Percentiles rank a stretch among this genome's conserved stretches.
Conservation (phyloP, 1,284 basidiomycete genomes). For the Pseudozyma pruni region DNA sequence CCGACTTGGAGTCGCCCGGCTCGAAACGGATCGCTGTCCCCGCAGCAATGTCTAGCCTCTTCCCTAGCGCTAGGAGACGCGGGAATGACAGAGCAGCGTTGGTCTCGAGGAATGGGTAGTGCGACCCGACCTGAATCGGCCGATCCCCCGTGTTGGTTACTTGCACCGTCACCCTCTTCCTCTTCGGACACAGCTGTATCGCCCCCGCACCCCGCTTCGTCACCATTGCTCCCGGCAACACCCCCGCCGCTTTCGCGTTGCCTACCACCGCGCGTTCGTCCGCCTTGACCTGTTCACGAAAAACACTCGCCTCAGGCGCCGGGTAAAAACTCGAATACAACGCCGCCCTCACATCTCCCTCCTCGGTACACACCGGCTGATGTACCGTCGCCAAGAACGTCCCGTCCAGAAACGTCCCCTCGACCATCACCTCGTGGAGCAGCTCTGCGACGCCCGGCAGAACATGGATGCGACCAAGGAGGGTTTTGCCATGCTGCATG, state of each 20-base stretch:
- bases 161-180: constrained; percentile 77
- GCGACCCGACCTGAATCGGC: constrained; percentile 78
- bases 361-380: constrained; percentile 81
- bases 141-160: constrained; percentile 94
- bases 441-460: constrained; percentile 73
- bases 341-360: constrained; percentile 81
- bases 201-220: constrained; percentile 61
- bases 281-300: constrained; percentile 7
- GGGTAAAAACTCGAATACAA: constrained; percentile 94
- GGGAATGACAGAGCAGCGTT: constrained; percentile 87
- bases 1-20: constrained; percentile 87
- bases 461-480: constrained; percentile 92
- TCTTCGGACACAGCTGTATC: constrained; percentile 80
- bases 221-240: constrained; percentile 55
- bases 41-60: constrained; percentile 88
- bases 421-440: constrained; percentile 67
- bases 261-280: constrained; percentile 1
- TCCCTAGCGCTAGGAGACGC: constrained; percentile 81
- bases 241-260: constrained; percentile 10
- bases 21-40: constrained; percentile 97
- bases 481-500: constrained; percentile 78
- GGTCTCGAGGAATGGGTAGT: constrained; percentile 89
- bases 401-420: constrained; percentile 64
- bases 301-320: constrained; percentile 74
- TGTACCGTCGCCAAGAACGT: constrained; percentile 71